A percentile compares a stretch with the other conserved stretches of the same genome.
Conservation (phyloP, 2,329 filamentous ascomycete genomes). For the Bimuria novae-zelandiae region DNA sequence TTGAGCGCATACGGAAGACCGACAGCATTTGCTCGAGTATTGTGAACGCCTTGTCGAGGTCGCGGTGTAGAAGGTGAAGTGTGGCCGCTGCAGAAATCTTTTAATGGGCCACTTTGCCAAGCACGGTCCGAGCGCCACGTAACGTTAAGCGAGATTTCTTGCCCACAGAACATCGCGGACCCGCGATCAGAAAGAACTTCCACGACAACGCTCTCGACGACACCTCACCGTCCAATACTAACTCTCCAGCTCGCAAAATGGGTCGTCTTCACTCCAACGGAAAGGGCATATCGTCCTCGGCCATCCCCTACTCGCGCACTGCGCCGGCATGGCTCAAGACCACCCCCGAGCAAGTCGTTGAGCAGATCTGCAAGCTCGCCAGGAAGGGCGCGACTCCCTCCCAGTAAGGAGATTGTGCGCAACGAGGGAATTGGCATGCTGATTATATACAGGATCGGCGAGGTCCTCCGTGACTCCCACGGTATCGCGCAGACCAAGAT, state of each 20-base stretch:
- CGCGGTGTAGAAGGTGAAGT: neutral
- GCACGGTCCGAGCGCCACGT: conserved; percentile 22
- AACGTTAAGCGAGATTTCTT: conserved; percentile 17
- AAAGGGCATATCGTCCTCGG: conserved; percentile 97
- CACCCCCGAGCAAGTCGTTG: conserved; percentile 96
- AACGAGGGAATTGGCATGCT: neutral
- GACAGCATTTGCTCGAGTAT: too few species aligned
- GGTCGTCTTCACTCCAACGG: conserved; percentile 99
- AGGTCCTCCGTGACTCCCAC: conserved; percentile 96
- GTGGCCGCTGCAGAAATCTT: conserved; percentile 11
- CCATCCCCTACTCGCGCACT: conserved; percentile 94
- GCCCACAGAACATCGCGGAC: conserved; percentile 2
- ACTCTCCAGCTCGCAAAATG: conserved; percentile 62
- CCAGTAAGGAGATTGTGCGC: conserved; percentile 55
- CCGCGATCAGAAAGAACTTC: conserved; percentile 7
- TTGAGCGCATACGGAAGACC: too few species aligned
- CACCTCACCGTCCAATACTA: too few species aligned
- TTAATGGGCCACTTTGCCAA: conserved; percentile 15
- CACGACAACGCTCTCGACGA: too few species aligned
- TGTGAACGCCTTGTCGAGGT: too few species aligned
- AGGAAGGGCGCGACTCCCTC: conserved; percentile 98
- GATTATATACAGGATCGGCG: conserved; percentile 70
- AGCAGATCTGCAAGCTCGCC: conserved; percentile 99
- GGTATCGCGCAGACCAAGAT: conserved; percentile 94
- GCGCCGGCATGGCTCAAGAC: conserved; percentile 97